phyloP scores from a whole-genome alignment of 768 basidiomycete species.

The Chalciporus piperatus region DNA sequence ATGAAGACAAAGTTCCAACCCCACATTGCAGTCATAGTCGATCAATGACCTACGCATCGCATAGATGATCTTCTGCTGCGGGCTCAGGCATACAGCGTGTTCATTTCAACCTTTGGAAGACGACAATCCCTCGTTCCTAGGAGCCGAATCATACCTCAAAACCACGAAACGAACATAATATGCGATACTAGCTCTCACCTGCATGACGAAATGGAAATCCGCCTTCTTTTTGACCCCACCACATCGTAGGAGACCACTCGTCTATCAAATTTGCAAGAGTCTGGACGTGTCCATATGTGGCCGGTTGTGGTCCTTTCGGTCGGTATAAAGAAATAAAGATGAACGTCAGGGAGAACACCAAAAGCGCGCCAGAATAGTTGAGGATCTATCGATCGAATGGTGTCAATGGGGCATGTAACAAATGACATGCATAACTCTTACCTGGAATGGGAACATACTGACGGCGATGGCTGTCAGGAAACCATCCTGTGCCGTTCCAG shows the following conservation, averaged over 20 bases:
- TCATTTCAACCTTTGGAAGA: conserved; percentile 20
- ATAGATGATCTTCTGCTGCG: neutral
- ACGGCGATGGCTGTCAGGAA: conserved; percentile 15
- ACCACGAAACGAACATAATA: neutral
- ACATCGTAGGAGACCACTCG: conserved; percentile 34
- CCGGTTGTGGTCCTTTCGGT: conserved; percentile 27
- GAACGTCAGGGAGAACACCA: conserved; percentile 21
- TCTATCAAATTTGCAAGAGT: conserved; percentile 35
- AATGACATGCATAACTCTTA: neutral
- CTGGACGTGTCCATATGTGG: conserved; percentile 33
- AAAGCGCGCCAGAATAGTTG: conserved; percentile 21
- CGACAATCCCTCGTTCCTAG: conserved; percentile 25
- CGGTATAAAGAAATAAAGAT: conserved; percentile 6
- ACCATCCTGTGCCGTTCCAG: conserved; percentile 8
- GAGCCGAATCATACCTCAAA: neutral
- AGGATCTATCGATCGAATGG: conserved; percentile 18
- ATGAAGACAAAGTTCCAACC: no score
- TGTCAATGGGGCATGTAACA: neutral
- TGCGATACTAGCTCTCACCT: conserved; percentile 15
- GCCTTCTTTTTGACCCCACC: conserved; percentile 28
- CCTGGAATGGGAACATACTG: conserved; percentile 29
- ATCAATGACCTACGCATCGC: neutral
- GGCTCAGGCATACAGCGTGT: conserved; percentile 19
- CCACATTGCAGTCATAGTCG: neutral
- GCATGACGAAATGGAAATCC: conserved; percentile 13